phyloP scores from a whole-genome alignment of 768 basidiomycete genomes.

The Russula compacta region DNA sequence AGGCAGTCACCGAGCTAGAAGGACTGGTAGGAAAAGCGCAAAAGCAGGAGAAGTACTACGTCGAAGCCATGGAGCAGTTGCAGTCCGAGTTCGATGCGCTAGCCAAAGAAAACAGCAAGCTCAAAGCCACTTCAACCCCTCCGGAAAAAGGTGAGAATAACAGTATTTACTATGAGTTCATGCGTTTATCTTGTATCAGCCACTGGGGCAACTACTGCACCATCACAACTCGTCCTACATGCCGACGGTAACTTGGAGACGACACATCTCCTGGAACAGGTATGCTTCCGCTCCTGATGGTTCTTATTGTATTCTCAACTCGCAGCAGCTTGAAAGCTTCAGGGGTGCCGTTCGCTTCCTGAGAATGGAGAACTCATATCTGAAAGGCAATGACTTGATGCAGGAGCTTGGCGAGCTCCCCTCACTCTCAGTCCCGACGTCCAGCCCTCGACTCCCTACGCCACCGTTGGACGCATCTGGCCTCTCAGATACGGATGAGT shows the following conservation, averaged over 20 bases:
- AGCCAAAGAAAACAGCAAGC: conserved; percentile 80
- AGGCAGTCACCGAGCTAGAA: conserved; percentile 75
- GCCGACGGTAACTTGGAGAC: conserved; percentile 82
- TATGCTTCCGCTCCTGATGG: conserved; percentile 24
- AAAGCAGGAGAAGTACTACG: conserved; percentile 84
- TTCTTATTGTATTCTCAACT: conserved; percentile 11
- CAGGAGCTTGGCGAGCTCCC: conserved; percentile 72
- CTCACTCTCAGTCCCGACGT: conserved; percentile 45
- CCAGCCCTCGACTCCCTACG: conserved; percentile 42
- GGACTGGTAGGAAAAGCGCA: conserved; percentile 66
- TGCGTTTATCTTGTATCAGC: conserved; percentile 13
- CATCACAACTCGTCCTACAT: conserved; percentile 51
- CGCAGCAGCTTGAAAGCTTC: conserved; percentile 74
- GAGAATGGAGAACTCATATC: conserved; percentile 86
- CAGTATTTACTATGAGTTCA: background rate
- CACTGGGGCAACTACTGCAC: conserved; percentile 41
- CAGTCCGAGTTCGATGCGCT: conserved; percentile 80
- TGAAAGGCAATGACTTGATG: conserved; percentile 88
- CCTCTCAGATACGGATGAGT: conserved; percentile 56
- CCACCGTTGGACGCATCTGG: conserved; percentile 61
- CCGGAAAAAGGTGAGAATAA: conserved; percentile 54
- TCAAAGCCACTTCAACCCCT: conserved; percentile 59
- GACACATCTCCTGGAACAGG: conserved; percentile 83
- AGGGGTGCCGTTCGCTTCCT: conserved; percentile 87
- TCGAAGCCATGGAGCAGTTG: conserved; percentile 89